A percentile compares a stretch with the other conserved stretches of the same genome.
These are phyloP conservation scores for Fusarium sterilihyphosum DNA, from an alignment of 2,329 filamentous ascomycete species.

Conservation along the genomic window DNA sequence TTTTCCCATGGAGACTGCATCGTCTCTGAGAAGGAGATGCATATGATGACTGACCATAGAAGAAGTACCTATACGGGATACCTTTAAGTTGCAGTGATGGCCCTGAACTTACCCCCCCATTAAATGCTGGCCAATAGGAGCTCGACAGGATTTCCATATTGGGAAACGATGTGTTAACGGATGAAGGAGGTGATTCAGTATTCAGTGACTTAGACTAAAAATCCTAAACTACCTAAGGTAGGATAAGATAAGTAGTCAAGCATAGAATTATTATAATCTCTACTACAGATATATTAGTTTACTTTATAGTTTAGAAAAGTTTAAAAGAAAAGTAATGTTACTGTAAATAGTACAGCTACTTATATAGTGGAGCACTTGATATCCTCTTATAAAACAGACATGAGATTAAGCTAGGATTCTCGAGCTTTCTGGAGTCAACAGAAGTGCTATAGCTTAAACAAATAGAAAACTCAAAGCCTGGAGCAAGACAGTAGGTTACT, in stretches of 20 bases:
- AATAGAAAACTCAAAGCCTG: neutral
- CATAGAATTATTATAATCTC: neutral
- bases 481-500: neutral
- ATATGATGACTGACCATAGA: neutral
- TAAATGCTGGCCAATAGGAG: constrained; percentile 16
- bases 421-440: neutral
- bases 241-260: neutral
- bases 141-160: constrained; percentile 16
- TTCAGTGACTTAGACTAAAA: neutral
- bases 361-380: too few species aligned
- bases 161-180: neutral
- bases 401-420: neutral
- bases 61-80: neutral
- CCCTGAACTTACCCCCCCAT: neutral
- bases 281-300: neutral
- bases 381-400: neutral
- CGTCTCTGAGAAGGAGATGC: neutral
- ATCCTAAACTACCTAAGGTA: neutral
- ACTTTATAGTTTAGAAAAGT: neutral
- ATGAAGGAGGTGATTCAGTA: neutral
- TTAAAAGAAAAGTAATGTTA: neutral
- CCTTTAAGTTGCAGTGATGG: neutral
- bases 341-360: neutral
- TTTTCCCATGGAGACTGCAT: neutral
- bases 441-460: neutral